A percentile compares a stretch with the other conserved stretches of the same genome.
These are phyloP conservation scores for Forsythia viridissima DNA, from an alignment of 257 asterid species.

Conservation along the genomic window DNA sequence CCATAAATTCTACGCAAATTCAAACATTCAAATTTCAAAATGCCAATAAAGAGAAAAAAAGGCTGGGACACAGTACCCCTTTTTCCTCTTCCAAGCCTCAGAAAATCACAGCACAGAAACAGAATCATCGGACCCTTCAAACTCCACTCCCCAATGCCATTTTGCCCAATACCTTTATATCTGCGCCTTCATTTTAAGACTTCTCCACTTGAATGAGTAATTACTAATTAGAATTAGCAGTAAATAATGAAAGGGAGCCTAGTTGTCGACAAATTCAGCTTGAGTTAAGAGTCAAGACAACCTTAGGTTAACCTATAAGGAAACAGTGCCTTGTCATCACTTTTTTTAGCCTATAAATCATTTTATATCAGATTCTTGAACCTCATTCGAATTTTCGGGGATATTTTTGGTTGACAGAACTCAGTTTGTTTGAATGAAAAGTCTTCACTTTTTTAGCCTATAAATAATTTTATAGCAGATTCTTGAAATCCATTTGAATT, in stretches of 20 bases:
- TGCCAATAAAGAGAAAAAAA: slow-evolving; percentile 10
- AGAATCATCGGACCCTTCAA: slow-evolving; percentile 29
- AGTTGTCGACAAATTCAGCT: slow-evolving; percentile 2
- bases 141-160: slow-evolving; percentile 8
- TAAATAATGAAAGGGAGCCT: neutral
- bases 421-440: neutral
- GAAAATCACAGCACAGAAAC: slow-evolving; percentile 37
- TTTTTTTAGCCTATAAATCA: neutral
- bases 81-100: slow-evolving; percentile 48
- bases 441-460: neutral
- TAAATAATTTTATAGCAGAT: neutral
- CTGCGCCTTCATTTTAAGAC: neutral
- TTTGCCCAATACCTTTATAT: neutral
- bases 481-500: neutral
- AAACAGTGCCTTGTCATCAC: neutral
- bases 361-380: neutral
- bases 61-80: slow-evolving; percentile 51
- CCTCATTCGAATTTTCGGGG: neutral
- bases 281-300: neutral
- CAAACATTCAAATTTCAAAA: slow-evolving; percentile 59
- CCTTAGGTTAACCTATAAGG: slow-evolving; percentile 16
- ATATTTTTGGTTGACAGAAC: neutral
- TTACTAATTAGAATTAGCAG: slow-evolving; percentile 4
- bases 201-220: neutral
- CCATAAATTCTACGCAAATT: slow-evolving; percentile 14